Evolutionary conservation across 75 land plant genomes (phyloP).

Genomic region (Gnetum montanum): DNA sequence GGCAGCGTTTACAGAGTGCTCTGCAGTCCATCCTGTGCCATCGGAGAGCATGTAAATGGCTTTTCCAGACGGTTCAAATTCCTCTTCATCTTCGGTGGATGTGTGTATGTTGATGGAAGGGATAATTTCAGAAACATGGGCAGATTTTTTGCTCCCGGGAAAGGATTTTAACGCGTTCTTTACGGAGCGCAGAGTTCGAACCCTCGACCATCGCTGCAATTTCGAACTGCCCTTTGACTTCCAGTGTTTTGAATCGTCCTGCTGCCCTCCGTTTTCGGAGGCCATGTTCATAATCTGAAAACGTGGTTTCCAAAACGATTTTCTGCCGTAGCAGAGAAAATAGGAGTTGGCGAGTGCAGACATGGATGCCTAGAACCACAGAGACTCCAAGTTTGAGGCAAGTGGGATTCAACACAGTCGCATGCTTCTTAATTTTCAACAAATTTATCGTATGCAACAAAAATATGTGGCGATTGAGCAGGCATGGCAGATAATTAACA

Average conservation of each 20-base stretch:
- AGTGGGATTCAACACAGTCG: too few relatives aligned
- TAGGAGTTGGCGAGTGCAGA: too few relatives aligned
- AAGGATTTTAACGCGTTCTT: conserved; percentile 23
- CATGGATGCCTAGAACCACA: too few relatives aligned
- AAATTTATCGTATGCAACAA: too few relatives aligned
- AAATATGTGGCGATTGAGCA: too few relatives aligned
- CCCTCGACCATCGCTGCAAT: conserved; percentile 73
- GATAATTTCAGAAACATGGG: background rate
- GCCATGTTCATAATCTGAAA: too few relatives aligned
- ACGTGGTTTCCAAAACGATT: too few relatives aligned
- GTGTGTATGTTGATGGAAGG: background rate
- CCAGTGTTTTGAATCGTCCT: too few relatives aligned
- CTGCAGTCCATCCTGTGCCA: conserved; percentile 98
- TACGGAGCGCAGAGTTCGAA: conserved; percentile 61
- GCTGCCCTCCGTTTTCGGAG: background rate
- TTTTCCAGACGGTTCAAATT: conserved; percentile 20
- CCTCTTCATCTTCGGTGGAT: conserved; percentile 11
- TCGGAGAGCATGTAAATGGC: conserved; percentile 89
- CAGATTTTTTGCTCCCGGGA: background rate
- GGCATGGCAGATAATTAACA: too few relatives aligned
- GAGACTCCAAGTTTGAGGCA: too few relatives aligned
- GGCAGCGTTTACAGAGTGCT: conserved; percentile 88
- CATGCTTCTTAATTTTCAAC: too few relatives aligned
- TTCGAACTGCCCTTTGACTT: conserved; percentile 43
- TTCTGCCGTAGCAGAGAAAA: too few relatives aligned